These are phyloP conservation scores for Nepenthes gracilis DNA, from an alignment of 148 eudicot species.

Conservation along the genomic window DNA sequence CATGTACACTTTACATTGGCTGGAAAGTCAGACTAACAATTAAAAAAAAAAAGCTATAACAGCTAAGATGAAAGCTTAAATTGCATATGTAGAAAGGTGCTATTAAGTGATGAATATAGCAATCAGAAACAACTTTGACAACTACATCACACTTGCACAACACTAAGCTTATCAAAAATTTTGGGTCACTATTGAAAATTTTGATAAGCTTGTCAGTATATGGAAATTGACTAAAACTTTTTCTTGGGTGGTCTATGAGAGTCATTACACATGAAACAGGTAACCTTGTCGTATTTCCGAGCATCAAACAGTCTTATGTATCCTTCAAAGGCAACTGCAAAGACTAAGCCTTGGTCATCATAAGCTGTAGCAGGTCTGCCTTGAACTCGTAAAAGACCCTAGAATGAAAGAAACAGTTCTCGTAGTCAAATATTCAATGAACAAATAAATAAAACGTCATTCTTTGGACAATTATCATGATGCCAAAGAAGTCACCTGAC, in stretches of 20 bases:
- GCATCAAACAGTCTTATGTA: slow-evolving; percentile 82
- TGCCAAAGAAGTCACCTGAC: slow-evolving; percentile 47
- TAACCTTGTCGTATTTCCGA: slow-evolving; percentile 85
- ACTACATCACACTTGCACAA: no score
- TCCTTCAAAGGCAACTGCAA: slow-evolving; percentile 95
- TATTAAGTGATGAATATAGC: no score
- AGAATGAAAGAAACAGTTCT: not conserved
- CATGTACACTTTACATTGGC: no score
- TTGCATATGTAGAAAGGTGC: no score
- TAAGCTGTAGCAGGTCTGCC: slow-evolving; percentile 96
- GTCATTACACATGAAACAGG: not conserved
- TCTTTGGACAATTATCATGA: slow-evolving; percentile 1
- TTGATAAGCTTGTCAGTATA: no score
- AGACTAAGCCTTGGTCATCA: slow-evolving; percentile 93
- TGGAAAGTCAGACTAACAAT: no score
- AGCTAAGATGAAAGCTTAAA: no score
- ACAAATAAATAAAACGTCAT: not conserved
- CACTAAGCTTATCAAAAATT: no score
- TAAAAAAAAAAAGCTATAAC: no score
- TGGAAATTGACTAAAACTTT: no score
- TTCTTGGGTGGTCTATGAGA: not conserved
- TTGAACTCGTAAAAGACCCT: slow-evolving; percentile 95
- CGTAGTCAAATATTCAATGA: not conserved
- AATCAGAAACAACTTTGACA: no score
- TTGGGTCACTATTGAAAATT: no score